A percentile compares a stretch with the other conserved stretches of the same genome.
Evolutionary conservation across 441 rosid genomes (phyloP).

Genomic region (Jatropha multifida): DNA sequence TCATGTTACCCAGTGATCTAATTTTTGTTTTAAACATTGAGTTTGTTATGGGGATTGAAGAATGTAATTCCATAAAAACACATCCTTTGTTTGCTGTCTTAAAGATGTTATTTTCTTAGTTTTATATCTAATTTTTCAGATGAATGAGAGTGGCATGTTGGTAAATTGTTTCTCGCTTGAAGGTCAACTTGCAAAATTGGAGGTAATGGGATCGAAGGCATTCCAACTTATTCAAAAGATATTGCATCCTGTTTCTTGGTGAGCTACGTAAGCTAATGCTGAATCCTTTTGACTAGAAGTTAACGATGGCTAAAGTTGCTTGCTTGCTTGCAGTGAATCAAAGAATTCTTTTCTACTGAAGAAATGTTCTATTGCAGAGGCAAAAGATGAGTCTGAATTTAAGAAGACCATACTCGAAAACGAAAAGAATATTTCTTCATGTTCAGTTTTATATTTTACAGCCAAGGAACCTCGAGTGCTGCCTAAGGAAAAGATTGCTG

Average conservation of each 20-base stretch:
- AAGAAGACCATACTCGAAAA: conserved; percentile 33
- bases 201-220: conserved; percentile 71
- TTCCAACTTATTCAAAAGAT: conserved; percentile 63
- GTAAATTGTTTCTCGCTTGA: conserved; percentile 67
- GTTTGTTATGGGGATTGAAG: background rate
- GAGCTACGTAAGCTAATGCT: conserved; percentile 30
- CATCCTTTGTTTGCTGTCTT: background rate
- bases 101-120: background rate
- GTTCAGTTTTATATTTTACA: conserved; percentile 44
- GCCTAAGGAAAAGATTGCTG: conserved; percentile 29
- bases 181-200: conserved; percentile 80
- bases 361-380: conserved; percentile 35
- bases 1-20: background rate
- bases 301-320: conserved; percentile 22
- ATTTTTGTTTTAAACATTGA: background rate
- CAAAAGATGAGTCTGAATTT: conserved; percentile 25
- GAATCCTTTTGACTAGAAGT: conserved; percentile 11
- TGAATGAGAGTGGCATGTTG: conserved; percentile 46
- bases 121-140: conserved; percentile 38
- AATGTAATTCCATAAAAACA: background rate
- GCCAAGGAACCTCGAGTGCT: conserved; percentile 65
- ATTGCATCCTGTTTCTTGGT: conserved; percentile 51
- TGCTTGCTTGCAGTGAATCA: conserved; percentile 40
- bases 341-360: conserved; percentile 36
- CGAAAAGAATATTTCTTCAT: conserved; percentile 41